Conservation (phyloP, 352 stramenopile genomes). For the Phytopythium helicoides region DNA sequence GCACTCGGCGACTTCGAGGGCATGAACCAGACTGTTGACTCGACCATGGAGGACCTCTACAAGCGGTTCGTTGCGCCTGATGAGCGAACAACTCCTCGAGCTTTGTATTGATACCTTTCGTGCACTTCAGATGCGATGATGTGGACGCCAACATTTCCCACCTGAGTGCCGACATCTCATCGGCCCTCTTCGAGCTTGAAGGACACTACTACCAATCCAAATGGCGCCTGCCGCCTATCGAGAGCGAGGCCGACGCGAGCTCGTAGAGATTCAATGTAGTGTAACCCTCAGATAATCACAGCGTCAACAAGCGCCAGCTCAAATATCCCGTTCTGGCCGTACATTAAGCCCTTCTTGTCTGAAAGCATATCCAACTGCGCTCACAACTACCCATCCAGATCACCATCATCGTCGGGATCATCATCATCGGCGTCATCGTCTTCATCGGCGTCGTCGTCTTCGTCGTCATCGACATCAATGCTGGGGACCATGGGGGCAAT, state of each 20-base stretch:
- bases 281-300: slow-evolving; percentile 14
- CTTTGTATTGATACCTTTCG: neutral
- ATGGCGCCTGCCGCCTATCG: slow-evolving; percentile 47
- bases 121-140: slow-evolving; percentile 58
- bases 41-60: slow-evolving; percentile 61
- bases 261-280: slow-evolving; percentile 1
- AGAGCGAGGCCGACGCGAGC: slow-evolving; percentile 23
- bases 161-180: slow-evolving; percentile 76
- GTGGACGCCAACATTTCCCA: slow-evolving; percentile 77
- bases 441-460: slow-evolving; percentile 39
- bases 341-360: neutral
- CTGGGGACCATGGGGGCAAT: slow-evolving; percentile 19
- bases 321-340: neutral
- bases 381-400: slow-evolving; percentile 11
- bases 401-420: slow-evolving; percentile 38
- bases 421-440: slow-evolving; percentile 58
- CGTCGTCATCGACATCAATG: slow-evolving; percentile 36
- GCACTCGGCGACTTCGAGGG: slow-evolving; percentile 80
- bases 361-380: neutral
- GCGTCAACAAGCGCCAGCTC: neutral
- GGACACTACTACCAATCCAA: slow-evolving; percentile 86
- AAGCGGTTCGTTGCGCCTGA: slow-evolving; percentile 39
- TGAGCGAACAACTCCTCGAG: neutral
- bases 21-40: slow-evolving; percentile 84
- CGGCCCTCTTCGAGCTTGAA: slow-evolving; percentile 78